phyloP scores from a whole-genome alignment of 345 rosid genomes.

The Populus nigra region DNA sequence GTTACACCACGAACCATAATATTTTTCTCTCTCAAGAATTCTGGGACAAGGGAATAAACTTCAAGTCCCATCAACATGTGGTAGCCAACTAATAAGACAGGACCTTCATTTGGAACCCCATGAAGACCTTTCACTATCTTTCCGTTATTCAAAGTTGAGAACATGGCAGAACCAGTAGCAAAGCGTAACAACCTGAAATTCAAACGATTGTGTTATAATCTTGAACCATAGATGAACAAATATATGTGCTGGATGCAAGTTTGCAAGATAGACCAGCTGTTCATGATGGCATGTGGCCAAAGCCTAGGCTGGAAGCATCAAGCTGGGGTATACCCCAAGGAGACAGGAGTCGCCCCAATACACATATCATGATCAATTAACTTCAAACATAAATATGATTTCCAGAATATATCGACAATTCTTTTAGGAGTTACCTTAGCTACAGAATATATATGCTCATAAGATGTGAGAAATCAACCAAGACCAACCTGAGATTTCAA shows the following conservation, averaged over 20 bases:
- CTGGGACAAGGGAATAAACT: conserved; percentile 45
- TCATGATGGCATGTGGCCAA: neutral
- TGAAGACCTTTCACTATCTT: conserved; percentile 68
- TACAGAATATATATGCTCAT: neutral
- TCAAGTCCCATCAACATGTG: conserved; percentile 82
- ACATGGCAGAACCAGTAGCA: conserved; percentile 49
- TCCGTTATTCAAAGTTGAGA: conserved; percentile 74
- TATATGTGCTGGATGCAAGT: conserved; percentile 4
- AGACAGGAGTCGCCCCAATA: neutral
- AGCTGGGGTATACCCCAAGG: neutral
- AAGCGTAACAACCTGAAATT: conserved; percentile 40
- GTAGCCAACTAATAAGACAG: conserved; percentile 70
- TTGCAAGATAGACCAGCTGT: conserved; percentile 14
- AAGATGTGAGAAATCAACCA: neutral
- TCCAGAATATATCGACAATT: neutral
- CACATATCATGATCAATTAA: neutral
- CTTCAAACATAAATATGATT: neutral
- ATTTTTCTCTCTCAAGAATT: conserved; percentile 60
- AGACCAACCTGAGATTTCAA: neutral
- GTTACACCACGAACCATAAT: conserved; percentile 55
- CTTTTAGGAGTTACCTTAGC: neutral
- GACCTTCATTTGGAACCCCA: conserved; percentile 82
- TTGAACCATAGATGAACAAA: neutral
- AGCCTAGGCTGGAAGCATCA: neutral
- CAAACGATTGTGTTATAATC: conserved; percentile 11